phyloP scores from a whole-genome alignment of 768 basidiomycete genomes.

The Phlebiopsis flavidoalba region DNA sequence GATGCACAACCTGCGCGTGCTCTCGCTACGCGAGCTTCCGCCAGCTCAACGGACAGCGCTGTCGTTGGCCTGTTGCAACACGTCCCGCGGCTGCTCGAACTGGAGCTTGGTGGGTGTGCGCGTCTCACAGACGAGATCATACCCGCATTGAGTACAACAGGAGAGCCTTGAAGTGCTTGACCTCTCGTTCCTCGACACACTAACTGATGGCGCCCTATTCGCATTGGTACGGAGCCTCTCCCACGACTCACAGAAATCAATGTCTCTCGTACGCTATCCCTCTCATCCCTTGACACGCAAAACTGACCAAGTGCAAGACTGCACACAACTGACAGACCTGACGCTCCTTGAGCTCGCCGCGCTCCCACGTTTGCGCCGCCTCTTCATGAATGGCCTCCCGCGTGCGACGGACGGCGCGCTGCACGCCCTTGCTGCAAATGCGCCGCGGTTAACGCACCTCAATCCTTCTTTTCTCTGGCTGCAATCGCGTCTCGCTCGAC shows the following conservation, averaged over 20 bases:
- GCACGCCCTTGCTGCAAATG: conserved; percentile 72
- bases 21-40: conserved; percentile 74
- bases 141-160: conserved; percentile 65
- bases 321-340: conserved; percentile 79
- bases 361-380: conserved; percentile 62
- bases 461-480: conserved; percentile 89
- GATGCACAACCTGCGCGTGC: conserved; percentile 68
- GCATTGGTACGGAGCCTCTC: conserved; percentile 68
- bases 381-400: conserved; percentile 77
- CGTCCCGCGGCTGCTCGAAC: conserved; percentile 69
- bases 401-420: conserved; percentile 83
- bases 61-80: conserved; percentile 71
- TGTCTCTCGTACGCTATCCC: conserved; percentile 65
- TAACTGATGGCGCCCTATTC: conserved; percentile 75
- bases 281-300: not conserved
- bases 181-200: conserved; percentile 71
- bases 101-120: conserved; percentile 76
- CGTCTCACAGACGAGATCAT: conserved; percentile 69
- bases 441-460: conserved; percentile 64
- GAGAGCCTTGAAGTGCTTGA: conserved; percentile 75
- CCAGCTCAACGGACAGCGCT: conserved; percentile 68
- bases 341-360: conserved; percentile 75
- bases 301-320: conserved; percentile 44
- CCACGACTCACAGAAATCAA: conserved; percentile 76
- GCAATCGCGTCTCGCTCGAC: conserved; percentile 72